phyloP scores from a whole-genome alignment of 2,329 filamentous ascomycete genomes.

The Fusarium brachygibbosum region DNA sequence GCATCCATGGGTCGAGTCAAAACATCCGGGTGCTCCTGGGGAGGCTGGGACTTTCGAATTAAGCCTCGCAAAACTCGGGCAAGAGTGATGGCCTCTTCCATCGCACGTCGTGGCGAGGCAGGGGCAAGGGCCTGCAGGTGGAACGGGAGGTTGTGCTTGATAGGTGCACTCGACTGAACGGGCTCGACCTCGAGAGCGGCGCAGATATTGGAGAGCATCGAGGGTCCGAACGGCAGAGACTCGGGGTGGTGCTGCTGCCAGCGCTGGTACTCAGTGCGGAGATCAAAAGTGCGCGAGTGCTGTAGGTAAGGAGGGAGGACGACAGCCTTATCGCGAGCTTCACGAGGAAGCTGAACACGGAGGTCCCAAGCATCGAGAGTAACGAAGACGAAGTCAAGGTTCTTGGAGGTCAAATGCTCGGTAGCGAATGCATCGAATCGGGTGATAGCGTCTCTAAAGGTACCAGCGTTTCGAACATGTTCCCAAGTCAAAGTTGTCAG shows the following conservation, averaged over 20 bases:
- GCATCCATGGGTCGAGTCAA: conserved; percentile 96
- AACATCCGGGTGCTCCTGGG: conserved; percentile 94
- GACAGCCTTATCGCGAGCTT: conserved; percentile 97
- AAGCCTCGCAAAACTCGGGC: conserved; percentile 91
- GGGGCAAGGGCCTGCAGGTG: conserved; percentile 96
- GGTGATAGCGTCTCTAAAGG: conserved; percentile 96
- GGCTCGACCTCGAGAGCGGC: conserved; percentile 98
- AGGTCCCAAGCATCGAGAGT: conserved; percentile 99
- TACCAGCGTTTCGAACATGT: conserved; percentile 96
- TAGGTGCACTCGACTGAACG: conserved; percentile 95
- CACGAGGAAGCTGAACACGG: conserved; percentile 94
- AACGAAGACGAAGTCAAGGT: conserved; percentile 97
- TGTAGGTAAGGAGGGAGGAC: conserved; percentile 97
- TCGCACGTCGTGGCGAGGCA: conserved; percentile 92
- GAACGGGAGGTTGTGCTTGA: conserved; percentile 98
- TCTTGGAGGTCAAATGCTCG: conserved; percentile 90
- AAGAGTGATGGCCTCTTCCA: conserved; percentile 97
- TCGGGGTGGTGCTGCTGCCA: conserved; percentile 99
- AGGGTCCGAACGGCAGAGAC: conserved; percentile 95
- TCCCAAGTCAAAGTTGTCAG: conserved; percentile 99
- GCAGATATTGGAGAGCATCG: conserved; percentile 96
- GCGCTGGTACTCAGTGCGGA: conserved; percentile 96
- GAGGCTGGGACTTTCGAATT: conserved; percentile 95
- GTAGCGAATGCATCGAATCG: conserved; percentile 94
- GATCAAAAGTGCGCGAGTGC: conserved; percentile 96